A percentile compares a stretch with the other conserved stretches of the same genome.
These are phyloP conservation scores for Microsporum ferrugineum DNA, from an alignment of 2,329 filamentous ascomycete species.

Conservation along the genomic window DNA sequence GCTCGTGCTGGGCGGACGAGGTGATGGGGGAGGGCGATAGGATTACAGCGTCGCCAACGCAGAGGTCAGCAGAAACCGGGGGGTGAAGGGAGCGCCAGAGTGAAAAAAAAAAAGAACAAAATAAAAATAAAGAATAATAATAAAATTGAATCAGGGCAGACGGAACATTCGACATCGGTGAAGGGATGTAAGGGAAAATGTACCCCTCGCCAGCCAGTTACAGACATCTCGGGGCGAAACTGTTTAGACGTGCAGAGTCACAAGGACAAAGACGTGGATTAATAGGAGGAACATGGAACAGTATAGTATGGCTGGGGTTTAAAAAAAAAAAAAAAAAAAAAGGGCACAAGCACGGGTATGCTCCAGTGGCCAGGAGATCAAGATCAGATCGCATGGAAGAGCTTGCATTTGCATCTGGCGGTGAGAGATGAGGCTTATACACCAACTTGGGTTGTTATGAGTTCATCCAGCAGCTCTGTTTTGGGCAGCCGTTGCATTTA, in stretches of 20 bases:
- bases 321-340: not conserved
- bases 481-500: not conserved
- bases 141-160: not conserved
- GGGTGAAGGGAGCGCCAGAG: not conserved
- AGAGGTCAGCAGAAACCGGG: constrained; percentile 10
- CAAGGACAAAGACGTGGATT: constrained; percentile 2
- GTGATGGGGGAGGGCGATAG: constrained; percentile 11
- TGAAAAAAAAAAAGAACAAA: not conserved
- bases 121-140: not conserved
- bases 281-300: not conserved
- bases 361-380: not conserved
- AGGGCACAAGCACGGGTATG: not conserved
- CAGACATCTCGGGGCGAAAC: constrained; percentile 1
- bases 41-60: constrained; percentile 8
- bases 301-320: not conserved
- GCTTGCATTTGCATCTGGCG: not conserved
- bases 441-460: not conserved
- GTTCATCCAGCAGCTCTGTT: not conserved
- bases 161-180: not conserved
- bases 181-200: not conserved
- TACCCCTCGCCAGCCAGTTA: not conserved
- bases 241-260: constrained; percentile 3
- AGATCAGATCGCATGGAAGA: not conserved
- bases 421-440: constrained; percentile 3
- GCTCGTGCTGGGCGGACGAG: not conserved